These are phyloP conservation scores for Picea glauca DNA, from an alignment of 75 land plant species.

Conservation along the genomic window DNA sequence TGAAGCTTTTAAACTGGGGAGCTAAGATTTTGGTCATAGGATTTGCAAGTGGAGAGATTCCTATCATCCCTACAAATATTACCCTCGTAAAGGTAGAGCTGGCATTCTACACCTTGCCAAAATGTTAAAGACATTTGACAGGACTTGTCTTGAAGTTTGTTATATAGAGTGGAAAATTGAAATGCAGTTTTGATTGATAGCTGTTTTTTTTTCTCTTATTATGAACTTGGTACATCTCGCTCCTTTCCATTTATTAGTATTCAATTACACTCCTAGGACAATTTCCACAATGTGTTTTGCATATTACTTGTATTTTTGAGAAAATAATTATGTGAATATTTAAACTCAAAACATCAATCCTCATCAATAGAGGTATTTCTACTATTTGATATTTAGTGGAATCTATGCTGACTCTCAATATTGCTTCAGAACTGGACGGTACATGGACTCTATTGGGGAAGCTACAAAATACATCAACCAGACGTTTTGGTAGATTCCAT, in stretches of 20 bases:
- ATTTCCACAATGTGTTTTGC: neutral
- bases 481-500: slow-evolving; percentile 58
- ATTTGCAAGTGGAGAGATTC: slow-evolving; percentile 95
- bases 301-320: neutral
- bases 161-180: neutral
- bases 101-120: neutral
- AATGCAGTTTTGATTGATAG: neutral
- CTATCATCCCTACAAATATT: slow-evolving; percentile 90
- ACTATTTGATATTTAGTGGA: neutral
- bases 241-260: neutral
- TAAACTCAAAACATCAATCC: neutral
- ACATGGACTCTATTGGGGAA: slow-evolving; percentile 97
- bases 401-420: neutral
- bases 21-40: slow-evolving; percentile 90
- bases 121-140: neutral
- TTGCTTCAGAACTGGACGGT: slow-evolving; percentile 83
- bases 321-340: neutral
- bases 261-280: neutral
- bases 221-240: neutral
- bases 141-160: neutral
- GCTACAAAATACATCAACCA: slow-evolving; percentile 66
- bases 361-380: slow-evolving; percentile 1
- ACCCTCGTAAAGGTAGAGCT: slow-evolving; percentile 84
- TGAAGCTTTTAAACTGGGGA: slow-evolving; percentile 93
- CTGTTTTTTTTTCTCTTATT: neutral